Conservation (phyloP, 176 grass and related monocot genomes). For the Hsuehochloa calcarea region DNA sequence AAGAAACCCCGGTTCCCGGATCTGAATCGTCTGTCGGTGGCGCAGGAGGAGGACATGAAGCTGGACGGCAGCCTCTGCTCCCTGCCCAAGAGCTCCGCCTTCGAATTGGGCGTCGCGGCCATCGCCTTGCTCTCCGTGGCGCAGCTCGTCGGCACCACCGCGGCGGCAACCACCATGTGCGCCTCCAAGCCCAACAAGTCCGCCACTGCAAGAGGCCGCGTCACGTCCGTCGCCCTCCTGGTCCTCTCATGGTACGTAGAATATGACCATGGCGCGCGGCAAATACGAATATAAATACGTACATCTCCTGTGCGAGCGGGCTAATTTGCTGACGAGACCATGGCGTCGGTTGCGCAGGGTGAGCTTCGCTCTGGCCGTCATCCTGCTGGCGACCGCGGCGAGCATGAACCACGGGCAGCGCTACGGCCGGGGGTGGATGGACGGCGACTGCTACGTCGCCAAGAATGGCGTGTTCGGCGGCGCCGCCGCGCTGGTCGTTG, state of each 20-base stretch:
- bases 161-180: slow-evolving; percentile 28
- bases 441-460: slow-evolving; percentile 88
- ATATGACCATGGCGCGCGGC: not conserved
- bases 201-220: slow-evolving; percentile 2
- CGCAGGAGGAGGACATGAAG: slow-evolving; percentile 72
- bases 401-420: slow-evolving; percentile 87
- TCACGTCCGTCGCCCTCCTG: slow-evolving; percentile 41
- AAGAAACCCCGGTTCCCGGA: slow-evolving; percentile 10
- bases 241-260: slow-evolving; percentile 59
- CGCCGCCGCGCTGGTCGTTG: slow-evolving; percentile 44
- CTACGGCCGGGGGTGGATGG: slow-evolving; percentile 87
- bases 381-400: slow-evolving; percentile 57
- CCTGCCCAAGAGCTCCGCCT: slow-evolving; percentile 68
- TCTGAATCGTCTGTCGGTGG: slow-evolving; percentile 27
- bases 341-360: slow-evolving; percentile 36
- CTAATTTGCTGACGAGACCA: not conserved
- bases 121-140: slow-evolving; percentile 62
- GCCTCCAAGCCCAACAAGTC: not conserved
- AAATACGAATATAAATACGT: not conserved
- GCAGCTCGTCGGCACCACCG: slow-evolving; percentile 72
- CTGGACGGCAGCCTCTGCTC: slow-evolving; percentile 90
- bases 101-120: slow-evolving; percentile 72
- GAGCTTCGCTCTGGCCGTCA: slow-evolving; percentile 52
- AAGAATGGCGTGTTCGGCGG: slow-evolving; percentile 60
- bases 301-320: not conserved